These are phyloP conservation scores for Tilletia setariae DNA, from an alignment of 1,284 basidiomycete genomes.

Conservation along the genomic window DNA sequence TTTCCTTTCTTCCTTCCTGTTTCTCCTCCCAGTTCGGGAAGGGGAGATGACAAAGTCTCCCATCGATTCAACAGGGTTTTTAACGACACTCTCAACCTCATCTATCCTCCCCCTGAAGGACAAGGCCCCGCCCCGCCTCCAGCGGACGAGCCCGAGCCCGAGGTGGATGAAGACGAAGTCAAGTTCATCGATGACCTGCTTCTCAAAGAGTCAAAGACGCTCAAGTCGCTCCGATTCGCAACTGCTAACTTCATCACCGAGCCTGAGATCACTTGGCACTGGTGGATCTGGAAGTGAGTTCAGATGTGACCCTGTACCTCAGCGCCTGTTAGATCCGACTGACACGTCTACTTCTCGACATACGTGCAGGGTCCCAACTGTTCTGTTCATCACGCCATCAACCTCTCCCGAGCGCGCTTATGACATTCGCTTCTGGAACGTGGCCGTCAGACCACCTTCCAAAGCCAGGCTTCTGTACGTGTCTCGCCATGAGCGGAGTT, in stretches of 20 bases:
- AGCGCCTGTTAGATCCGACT: background rate
- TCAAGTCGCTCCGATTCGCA: constrained; percentile 1
- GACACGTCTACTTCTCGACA: background rate
- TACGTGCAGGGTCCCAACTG: constrained; percentile 12
- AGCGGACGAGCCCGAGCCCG: background rate
- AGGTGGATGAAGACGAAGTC: constrained; percentile 1
- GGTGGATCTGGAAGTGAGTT: constrained; percentile 16
- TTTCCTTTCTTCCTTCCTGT: background rate
- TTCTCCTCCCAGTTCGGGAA: background rate
- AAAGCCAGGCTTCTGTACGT: background rate
- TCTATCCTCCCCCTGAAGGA: background rate
- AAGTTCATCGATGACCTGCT: background rate
- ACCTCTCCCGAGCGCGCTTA: constrained; percentile 17
- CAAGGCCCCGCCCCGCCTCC: background rate
- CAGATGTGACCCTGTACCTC: too few relatives aligned
- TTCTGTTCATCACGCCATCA: constrained; percentile 21
- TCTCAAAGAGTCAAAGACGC: background rate
- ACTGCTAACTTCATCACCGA: constrained; percentile 1
- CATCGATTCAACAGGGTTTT: constrained; percentile 10
- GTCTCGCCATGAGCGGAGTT: too few relatives aligned
- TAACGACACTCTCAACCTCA: constrained; percentile 8
- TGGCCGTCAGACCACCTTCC: background rate
- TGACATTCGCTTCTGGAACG: constrained; percentile 19
- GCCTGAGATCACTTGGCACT: constrained; percentile 6
- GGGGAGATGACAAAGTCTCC: background rate